These are phyloP conservation scores for Periconia digitata DNA, from an alignment of 2,329 filamentous ascomycete species.

Conservation along the genomic window DNA sequence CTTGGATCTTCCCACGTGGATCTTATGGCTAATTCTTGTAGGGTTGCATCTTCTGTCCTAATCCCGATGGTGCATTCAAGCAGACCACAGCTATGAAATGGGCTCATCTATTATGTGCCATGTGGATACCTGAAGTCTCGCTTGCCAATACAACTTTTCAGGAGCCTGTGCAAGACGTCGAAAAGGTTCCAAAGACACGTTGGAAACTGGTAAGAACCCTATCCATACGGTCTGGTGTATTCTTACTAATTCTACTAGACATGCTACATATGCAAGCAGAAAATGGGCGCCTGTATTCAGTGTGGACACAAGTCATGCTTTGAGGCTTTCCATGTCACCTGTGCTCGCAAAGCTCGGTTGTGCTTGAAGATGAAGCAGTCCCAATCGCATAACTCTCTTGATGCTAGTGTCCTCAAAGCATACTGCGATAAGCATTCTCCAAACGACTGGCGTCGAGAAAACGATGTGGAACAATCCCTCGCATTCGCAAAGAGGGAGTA, in stretches of 20 bases:
- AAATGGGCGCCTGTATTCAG: conserved; percentile 97
- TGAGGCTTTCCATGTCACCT: conserved; percentile 95
- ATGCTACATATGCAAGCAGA: conserved; percentile 96
- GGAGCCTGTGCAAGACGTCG: conserved; percentile 97
- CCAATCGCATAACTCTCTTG: conserved; percentile 75
- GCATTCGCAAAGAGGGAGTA: conserved; percentile 86
- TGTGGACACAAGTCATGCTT: conserved; percentile 98
- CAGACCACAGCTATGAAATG: conserved; percentile 96
- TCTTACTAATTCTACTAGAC: conserved; percentile 45
- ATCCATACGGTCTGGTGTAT: too few species aligned
- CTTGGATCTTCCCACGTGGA: not conserved
- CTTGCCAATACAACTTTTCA: conserved; percentile 96
- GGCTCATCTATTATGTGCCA: conserved; percentile 93
- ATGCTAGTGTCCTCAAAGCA: conserved; percentile 83
- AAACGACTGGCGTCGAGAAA: conserved; percentile 81
- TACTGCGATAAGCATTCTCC: conserved; percentile 97
- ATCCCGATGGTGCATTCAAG: conserved; percentile 96
- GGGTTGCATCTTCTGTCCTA: conserved; percentile 92
- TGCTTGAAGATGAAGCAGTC: conserved; percentile 97
- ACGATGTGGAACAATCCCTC: conserved; percentile 78
- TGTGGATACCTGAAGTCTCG: conserved; percentile 98
- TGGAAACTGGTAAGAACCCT: conserved; percentile 80
- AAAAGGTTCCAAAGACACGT: conserved; percentile 91
- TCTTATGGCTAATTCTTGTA: conserved; percentile 23
- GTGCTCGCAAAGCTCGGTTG: conserved; percentile 81